Evolutionary conservation across 805 yeast species (phyloP).

Genomic region (Vanderwaltozyma yarrowii): DNA sequence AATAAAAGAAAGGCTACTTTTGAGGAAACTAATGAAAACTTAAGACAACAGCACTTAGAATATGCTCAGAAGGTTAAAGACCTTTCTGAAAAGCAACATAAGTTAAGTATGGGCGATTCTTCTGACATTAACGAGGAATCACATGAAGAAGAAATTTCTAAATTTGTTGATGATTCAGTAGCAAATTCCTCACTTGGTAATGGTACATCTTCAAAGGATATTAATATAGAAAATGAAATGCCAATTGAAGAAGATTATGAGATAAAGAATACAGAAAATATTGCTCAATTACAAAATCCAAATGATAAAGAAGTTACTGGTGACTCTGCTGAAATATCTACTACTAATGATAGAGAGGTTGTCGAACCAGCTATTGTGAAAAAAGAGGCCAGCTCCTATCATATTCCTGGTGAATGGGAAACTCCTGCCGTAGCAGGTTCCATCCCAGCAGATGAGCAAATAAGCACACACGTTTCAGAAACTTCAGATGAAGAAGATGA

Average conservation of each 20-base stretch:
- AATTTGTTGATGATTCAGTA: constrained; percentile 22
- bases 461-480: no score
- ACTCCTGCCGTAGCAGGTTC: no score
- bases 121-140: constrained; percentile 5
- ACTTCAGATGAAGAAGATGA: neutral
- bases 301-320: neutral
- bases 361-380: no score
- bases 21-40: constrained; percentile 32
- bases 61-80: constrained; percentile 30
- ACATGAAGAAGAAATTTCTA: constrained; percentile 6
- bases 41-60: constrained; percentile 29
- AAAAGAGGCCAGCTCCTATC: no score
- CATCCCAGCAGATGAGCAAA: no score
- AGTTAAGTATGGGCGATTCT: neutral
- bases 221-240: constrained; percentile 14
- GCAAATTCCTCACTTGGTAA: constrained; percentile 15
- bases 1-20: constrained; percentile 30
- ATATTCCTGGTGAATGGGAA: constrained; percentile 4
- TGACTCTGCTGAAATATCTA: constrained; percentile 3
- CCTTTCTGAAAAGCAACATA: constrained; percentile 27
- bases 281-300: no score
- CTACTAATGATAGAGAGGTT: neutral
- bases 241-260: neutral
- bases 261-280: no score
- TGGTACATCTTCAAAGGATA: neutral